Conservation (phyloP, 225 moss, liverwort and hornwort species). For the Sphagnum tenellum region DNA sequence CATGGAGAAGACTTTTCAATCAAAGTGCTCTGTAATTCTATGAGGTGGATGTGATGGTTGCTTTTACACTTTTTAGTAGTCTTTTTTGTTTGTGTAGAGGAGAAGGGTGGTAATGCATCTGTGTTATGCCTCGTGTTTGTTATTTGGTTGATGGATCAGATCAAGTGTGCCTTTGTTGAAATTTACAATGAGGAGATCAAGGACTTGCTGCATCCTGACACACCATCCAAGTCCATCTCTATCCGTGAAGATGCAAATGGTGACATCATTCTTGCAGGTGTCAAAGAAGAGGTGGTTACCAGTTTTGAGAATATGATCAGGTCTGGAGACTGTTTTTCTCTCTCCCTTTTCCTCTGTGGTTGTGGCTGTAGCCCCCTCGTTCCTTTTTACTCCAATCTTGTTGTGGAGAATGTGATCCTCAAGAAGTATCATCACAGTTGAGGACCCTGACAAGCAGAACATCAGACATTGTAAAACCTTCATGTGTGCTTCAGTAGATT, state of each 20-base stretch:
- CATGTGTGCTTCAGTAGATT: not conserved
- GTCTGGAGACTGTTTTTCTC: slow-evolving; percentile 11
- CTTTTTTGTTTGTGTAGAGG: too few species aligned
- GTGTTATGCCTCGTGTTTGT: not conserved
- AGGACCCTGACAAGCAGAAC: too few species aligned
- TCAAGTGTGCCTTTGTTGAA: slow-evolving; percentile 89
- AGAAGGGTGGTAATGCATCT: too few species aligned
- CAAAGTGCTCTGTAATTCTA: too few species aligned
- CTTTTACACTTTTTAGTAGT: too few species aligned
- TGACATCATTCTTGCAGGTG: slow-evolving; percentile 81
- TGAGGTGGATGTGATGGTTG: too few species aligned
- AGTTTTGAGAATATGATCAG: slow-evolving; percentile 88
- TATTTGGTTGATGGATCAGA: slow-evolving; percentile 23
- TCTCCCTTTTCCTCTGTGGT: not conserved
- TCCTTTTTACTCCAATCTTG: too few species aligned
- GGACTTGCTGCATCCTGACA: slow-evolving; percentile 86
- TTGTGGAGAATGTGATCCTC: too few species aligned
- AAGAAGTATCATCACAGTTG: too few species aligned
- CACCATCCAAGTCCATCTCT: slow-evolving; percentile 73
- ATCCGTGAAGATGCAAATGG: slow-evolving; percentile 92
- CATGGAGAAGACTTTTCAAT: too few species aligned
- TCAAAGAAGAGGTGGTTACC: slow-evolving; percentile 93
- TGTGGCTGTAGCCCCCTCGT: too few species aligned
- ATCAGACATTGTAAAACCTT: not conserved
- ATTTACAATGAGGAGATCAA: slow-evolving; percentile 95